Evolutionary conservation across 306 rosid species (phyloP).

Genomic region (Potentilla sterilis): DNA sequence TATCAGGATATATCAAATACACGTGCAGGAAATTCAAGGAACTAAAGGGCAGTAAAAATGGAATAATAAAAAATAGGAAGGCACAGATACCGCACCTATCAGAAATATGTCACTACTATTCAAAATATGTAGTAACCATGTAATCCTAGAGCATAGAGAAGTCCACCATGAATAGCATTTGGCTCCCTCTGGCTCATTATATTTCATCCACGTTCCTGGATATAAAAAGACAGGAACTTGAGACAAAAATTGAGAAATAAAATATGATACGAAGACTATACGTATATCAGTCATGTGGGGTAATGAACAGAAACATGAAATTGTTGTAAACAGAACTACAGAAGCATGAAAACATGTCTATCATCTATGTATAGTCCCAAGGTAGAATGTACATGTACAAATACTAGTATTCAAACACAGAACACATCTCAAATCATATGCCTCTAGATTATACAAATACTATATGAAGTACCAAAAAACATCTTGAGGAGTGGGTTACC

Average conservation of each 20-base stretch:
- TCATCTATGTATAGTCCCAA: slow-evolving; percentile 3
- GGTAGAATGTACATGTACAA: not conserved
- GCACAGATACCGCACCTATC: too few species aligned
- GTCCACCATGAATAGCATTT: slow-evolving; percentile 90
- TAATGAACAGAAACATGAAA: not conserved
- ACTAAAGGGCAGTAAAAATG: slow-evolving; percentile 13
- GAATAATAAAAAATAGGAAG: too few species aligned
- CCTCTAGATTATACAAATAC: slow-evolving; percentile 5
- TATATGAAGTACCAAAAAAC: slow-evolving; percentile 15
- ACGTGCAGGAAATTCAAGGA: not conserved
- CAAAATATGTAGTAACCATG: slow-evolving; percentile 81
- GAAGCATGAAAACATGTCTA: not conserved
- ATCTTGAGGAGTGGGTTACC: slow-evolving; percentile 36
- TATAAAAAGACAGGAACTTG: slow-evolving; percentile 29
- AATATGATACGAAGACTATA: slow-evolving; percentile 9
- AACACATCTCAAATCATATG: not conserved
- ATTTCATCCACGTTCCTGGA: slow-evolving; percentile 92
- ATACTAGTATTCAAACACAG: not conserved
- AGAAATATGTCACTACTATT: too few species aligned
- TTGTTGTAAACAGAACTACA: too few species aligned
- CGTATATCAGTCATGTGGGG: not conserved
- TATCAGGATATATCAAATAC: not conserved
- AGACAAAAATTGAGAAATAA: slow-evolving; percentile 20
- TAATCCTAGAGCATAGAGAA: slow-evolving; percentile 87
- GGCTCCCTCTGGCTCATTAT: slow-evolving; percentile 83